phyloP scores from a whole-genome alignment of 2,329 filamentous ascomycete genomes.

The Stenocarpella maydis region DNA sequence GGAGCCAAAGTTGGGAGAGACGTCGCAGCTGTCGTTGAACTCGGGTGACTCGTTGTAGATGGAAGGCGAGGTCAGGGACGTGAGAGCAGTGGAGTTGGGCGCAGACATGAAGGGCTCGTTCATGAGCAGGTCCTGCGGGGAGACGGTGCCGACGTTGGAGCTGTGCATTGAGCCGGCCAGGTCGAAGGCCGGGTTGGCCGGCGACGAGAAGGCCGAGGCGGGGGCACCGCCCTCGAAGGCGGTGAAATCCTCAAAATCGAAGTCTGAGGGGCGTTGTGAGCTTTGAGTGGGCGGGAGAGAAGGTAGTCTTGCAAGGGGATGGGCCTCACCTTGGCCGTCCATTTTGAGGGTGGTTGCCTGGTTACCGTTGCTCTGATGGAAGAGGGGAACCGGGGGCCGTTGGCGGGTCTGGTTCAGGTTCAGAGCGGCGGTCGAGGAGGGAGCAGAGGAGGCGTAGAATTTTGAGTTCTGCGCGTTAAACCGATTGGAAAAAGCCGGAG shows the following conservation, averaged over 20 bases:
- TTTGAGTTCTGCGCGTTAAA: constrained; percentile 62
- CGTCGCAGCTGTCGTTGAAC: constrained; percentile 74
- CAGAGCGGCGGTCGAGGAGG: constrained; percentile 66
- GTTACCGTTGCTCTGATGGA: constrained; percentile 67
- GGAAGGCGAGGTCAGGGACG: constrained; percentile 86
- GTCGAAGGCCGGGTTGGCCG: constrained; percentile 62
- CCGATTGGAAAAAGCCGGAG: constrained; percentile 64
- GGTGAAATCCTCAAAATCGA: constrained; percentile 67
- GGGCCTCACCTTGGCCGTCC: constrained; percentile 63
- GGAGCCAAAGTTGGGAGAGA: constrained; percentile 77
- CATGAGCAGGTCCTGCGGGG: constrained; percentile 81
- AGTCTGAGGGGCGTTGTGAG: constrained; percentile 56
- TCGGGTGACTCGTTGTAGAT: constrained; percentile 79
- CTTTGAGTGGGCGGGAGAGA: constrained; percentile 35
- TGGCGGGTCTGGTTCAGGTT: constrained; percentile 55
- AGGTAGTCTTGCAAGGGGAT: constrained; percentile 3
- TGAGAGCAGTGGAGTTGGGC: constrained; percentile 83
- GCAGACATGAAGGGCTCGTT: constrained; percentile 76
- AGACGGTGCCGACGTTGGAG: constrained; percentile 75
- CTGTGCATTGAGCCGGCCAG: constrained; percentile 57
- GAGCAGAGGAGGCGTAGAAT: constrained; percentile 74
- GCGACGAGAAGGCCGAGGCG: constrained; percentile 62
- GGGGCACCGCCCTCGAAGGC: constrained; percentile 61
- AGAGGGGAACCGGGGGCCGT: constrained; percentile 77
- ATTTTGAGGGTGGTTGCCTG: constrained; percentile 57